These are phyloP conservation scores for Venturia nashicola DNA, from an alignment of 2,329 filamentous ascomycete species.

Conservation along the genomic window DNA sequence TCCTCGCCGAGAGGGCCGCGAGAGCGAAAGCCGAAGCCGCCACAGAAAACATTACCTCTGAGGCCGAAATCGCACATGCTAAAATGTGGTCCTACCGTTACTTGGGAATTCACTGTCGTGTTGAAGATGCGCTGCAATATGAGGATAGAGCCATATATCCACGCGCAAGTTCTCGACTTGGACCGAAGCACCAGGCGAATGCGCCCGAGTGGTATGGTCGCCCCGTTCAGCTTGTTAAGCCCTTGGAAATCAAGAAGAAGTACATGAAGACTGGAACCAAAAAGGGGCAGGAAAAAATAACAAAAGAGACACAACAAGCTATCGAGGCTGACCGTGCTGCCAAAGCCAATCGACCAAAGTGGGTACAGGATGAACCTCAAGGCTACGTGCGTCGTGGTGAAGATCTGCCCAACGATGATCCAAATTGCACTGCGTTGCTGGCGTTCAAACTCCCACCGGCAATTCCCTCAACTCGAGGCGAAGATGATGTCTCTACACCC, in stretches of 20 bases:
- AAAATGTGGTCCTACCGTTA: slow-evolving; percentile 96
- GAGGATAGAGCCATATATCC: slow-evolving; percentile 91
- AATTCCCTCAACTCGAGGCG: slow-evolving; percentile 33
- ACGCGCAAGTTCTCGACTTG: slow-evolving; percentile 81
- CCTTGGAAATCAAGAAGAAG: slow-evolving; percentile 72
- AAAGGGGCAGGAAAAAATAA: slow-evolving; percentile 64
- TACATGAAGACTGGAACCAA: slow-evolving; percentile 48
- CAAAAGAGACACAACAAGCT: slow-evolving; percentile 68
- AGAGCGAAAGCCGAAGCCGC: slow-evolving; percentile 41
- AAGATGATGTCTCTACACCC: slow-evolving; percentile 30
- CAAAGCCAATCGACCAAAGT: slow-evolving; percentile 75
- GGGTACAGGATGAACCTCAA: slow-evolving; percentile 80
- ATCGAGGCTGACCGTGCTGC: slow-evolving; percentile 71
- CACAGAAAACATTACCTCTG: slow-evolving; percentile 52
- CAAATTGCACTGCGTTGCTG: slow-evolving; percentile 56
- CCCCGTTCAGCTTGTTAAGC: slow-evolving; percentile 82
- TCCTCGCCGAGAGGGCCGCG: slow-evolving; percentile 45
- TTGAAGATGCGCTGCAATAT: slow-evolving; percentile 91
- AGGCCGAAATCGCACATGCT: slow-evolving; percentile 82
- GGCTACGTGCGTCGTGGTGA: slow-evolving; percentile 80
- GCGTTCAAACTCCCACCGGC: slow-evolving; percentile 64
- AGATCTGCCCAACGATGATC: slow-evolving; percentile 60
- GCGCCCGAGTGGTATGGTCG: slow-evolving; percentile 76
- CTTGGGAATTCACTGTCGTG: slow-evolving; percentile 85
- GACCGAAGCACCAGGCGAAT: slow-evolving; percentile 81